A percentile compares a stretch with the other conserved stretches of the same genome.
Evolutionary conservation across 176 grass and related monocot genomes (phyloP).

Genomic region (Chloris gayana): DNA sequence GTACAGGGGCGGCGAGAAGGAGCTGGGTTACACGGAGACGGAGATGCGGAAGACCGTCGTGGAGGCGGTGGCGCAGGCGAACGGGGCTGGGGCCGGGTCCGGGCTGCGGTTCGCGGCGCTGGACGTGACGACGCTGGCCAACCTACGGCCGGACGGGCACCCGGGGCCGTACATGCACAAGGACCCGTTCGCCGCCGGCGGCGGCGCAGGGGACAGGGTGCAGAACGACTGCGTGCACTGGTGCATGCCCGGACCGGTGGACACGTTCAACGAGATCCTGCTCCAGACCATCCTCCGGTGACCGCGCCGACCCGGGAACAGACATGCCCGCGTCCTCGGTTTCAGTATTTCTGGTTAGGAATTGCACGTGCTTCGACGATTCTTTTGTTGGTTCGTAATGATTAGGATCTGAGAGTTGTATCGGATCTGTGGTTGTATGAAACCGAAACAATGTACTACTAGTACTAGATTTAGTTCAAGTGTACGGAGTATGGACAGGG

Average conservation of each 20-base stretch:
- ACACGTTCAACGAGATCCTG: constrained; percentile 81
- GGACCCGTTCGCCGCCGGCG: constrained; percentile 55
- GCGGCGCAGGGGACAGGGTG: constrained; percentile 26
- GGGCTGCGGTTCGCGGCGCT: constrained; percentile 55
- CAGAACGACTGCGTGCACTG: constrained; percentile 96
- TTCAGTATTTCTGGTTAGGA: neutral
- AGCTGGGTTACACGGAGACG: constrained; percentile 62
- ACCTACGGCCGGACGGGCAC: constrained; percentile 74
- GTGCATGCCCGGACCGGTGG: constrained; percentile 78
- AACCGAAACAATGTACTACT: neutral
- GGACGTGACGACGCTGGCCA: constrained; percentile 72
- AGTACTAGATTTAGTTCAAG: neutral
- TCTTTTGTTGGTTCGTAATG: neutral
- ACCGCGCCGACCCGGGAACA: neutral
- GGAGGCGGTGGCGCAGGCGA: constrained; percentile 49
- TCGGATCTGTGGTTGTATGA: neutral
- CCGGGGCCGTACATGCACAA: constrained; percentile 79
- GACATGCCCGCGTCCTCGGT: neutral
- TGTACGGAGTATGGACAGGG: neutral
- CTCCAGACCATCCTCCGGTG: constrained; percentile 44
- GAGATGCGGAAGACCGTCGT: constrained; percentile 62
- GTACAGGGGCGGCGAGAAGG: constrained; percentile 57
- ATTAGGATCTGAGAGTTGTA: neutral
- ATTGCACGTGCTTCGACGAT: neutral
- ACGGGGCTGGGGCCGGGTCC: neutral